These are phyloP conservation scores for Xylaria arbuscula DNA, from an alignment of 2,329 filamentous ascomycete genomes.

Conservation along the genomic window DNA sequence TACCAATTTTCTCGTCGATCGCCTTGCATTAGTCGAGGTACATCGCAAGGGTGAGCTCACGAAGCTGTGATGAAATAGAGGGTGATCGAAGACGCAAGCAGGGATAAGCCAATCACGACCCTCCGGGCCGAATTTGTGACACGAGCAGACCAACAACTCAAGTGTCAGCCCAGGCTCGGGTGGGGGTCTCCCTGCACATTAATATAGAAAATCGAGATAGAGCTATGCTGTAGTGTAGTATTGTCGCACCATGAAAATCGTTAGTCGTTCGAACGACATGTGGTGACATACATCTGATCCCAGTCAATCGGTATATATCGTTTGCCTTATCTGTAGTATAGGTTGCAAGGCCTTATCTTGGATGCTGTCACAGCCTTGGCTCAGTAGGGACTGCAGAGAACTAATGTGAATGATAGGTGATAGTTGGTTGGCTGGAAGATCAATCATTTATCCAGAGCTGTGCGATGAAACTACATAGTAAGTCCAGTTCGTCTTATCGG, in stretches of 20 bases:
- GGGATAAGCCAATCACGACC: background rate
- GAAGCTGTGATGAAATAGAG: background rate
- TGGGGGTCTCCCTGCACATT: background rate
- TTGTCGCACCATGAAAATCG: constrained; percentile 4
- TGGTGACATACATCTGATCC: constrained; percentile 30
- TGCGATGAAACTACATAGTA: background rate
- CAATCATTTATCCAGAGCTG: background rate
- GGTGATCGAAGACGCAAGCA: background rate
- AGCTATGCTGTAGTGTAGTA: background rate
- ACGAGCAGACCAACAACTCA: background rate
- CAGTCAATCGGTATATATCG: constrained; percentile 36
- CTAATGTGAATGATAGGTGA: background rate
- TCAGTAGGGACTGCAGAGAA: background rate
- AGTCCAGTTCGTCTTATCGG: background rate
- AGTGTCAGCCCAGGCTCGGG: background rate
- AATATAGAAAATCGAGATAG: constrained; percentile 1
- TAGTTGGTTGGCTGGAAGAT: background rate
- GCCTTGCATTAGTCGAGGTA: background rate
- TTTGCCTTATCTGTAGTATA: constrained; percentile 39
- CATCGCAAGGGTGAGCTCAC: background rate
- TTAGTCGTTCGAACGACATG: constrained; percentile 7
- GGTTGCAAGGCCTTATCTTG: constrained; percentile 10
- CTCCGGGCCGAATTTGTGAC: background rate
- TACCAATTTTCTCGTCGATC: background rate
- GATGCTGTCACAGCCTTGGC: constrained; percentile 10